Evolutionary conservation across 148 eudicot genomes (phyloP), one percentile per base, ranked within the genome.

Genomic region (Suaeda aralocaspica): DNA sequence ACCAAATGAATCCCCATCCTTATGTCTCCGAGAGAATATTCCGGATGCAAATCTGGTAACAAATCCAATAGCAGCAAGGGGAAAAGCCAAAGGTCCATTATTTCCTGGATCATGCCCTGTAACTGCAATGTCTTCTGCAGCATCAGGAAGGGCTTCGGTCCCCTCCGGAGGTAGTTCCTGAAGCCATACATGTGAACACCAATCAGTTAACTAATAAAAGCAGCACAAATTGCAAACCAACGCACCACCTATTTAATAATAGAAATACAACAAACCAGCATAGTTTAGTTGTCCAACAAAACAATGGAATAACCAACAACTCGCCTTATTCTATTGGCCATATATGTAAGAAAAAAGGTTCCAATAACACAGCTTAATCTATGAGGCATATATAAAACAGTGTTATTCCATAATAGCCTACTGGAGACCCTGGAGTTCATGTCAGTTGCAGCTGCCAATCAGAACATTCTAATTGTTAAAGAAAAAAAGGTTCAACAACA

Each of bases 31-130:
- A 70, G 89, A 89, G 75, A 94, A 91, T 76, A 94, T 87, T 66
- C 93, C 93, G 73, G 87, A 80, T 4, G 99, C 96, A 77, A 91
- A 61, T 72, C 89, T 80, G 62, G 96, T 84, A 78, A 91, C 74
- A 82, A 83, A 84, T 61, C 86, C 97, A 71, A 91, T 65, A 73
- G 96, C 92, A 72, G 96, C 92, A 44, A 82, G 78, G 64, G 96
- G 89, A 70, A 92, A 77, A 49, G 92, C 83, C 57, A 94, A 76
- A 29, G 97, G 83, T 31, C 96, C 97, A 74, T 85, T 86, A 42
- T 45, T 78, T 75, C 82, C 93, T 30, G 84, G 68, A 84, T 72
- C 79, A 59, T 52, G n/a, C 57, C 87, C 97, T 61, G 76, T 75
- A 79, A 42, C 75, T 60, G 60, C 52, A 30, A 66, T 62, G 57